Evolutionary conservation across 495 filamentous ascomycete species (phyloP).

Genomic region (Terfezia boudieri): DNA sequence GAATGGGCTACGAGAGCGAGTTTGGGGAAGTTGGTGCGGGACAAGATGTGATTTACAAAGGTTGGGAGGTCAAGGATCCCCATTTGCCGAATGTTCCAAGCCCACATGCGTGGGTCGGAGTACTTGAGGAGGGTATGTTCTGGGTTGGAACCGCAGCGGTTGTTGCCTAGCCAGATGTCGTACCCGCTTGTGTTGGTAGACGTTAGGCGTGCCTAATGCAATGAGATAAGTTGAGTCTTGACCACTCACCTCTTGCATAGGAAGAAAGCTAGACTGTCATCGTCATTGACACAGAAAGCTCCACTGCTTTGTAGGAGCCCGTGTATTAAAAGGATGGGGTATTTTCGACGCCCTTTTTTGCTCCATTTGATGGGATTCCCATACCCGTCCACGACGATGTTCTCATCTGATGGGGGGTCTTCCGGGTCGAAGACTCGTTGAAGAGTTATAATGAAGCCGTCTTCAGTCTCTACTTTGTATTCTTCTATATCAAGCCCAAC

Average conservation of each 20-base stretch:
- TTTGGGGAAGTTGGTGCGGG: slow-evolving; percentile 64
- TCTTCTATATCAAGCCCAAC: slow-evolving; percentile 75
- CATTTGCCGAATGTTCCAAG: slow-evolving; percentile 91
- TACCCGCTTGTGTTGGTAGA: slow-evolving; percentile 33
- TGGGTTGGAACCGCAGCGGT: slow-evolving; percentile 68
- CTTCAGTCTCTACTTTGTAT: slow-evolving; percentile 75
- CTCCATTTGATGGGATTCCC: slow-evolving; percentile 7
- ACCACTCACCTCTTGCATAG: slow-evolving; percentile 44
- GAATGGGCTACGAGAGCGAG: slow-evolving; percentile 70
- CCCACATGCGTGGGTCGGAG: slow-evolving; percentile 82
- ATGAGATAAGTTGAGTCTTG: background rate
- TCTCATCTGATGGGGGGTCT: slow-evolving; percentile 24
- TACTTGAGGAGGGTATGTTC: slow-evolving; percentile 47
- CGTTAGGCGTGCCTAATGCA: slow-evolving; percentile 6
- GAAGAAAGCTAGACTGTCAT: slow-evolving; percentile 74
- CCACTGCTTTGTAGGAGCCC: slow-evolving; percentile 73
- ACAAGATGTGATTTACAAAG: slow-evolving; percentile 59
- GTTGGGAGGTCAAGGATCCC: slow-evolving; percentile 79
- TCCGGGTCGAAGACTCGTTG: slow-evolving; percentile 80
- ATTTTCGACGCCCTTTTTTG: slow-evolving; percentile 33
- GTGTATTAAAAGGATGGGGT: slow-evolving; percentile 75
- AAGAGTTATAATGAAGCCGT: slow-evolving; percentile 73
- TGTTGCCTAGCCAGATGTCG: slow-evolving; percentile 93
- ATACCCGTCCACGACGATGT: slow-evolving; percentile 3
- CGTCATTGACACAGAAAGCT: slow-evolving; percentile 77